Evolutionary conservation across 345 rosid genomes (phyloP).

Genomic region (Gossypium mustelinum): DNA sequence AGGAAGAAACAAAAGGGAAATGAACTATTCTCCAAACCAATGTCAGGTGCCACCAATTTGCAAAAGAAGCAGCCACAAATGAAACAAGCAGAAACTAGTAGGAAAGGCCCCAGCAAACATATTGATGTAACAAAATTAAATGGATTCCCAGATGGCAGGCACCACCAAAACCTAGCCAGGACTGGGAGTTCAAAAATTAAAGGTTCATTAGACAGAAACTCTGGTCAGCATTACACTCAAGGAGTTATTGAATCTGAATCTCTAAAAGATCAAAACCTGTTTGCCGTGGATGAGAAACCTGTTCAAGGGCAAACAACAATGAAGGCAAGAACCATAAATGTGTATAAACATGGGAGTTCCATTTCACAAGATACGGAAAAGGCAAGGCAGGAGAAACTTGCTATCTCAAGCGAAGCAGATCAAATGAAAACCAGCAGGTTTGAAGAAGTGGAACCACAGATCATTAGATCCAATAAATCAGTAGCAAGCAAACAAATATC

Average conservation of each 20-base stretch:
- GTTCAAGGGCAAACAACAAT: constrained; percentile 19
- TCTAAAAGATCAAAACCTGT: constrained; percentile 15
- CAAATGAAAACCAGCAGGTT: constrained; percentile 23
- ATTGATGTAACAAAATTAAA: constrained; percentile 21
- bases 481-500: constrained; percentile 25
- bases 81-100: constrained; percentile 33
- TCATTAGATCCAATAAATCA: constrained; percentile 23
- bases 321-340: constrained; percentile 28
- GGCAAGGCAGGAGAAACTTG: constrained; percentile 28
- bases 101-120: constrained; percentile 29
- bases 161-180: constrained; percentile 17
- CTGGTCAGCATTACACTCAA: constrained; percentile 12
- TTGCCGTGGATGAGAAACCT: constrained; percentile 28
- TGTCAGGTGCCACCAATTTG: constrained; percentile 21
- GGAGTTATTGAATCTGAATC: constrained; percentile 26
- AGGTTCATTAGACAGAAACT: constrained; percentile 20
- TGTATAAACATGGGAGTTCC: constrained; percentile 27
- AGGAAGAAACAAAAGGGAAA: constrained; percentile 26
- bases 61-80: constrained; percentile 29
- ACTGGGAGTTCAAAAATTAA: constrained; percentile 21
- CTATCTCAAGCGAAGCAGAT: constrained; percentile 26
- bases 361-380: constrained; percentile 33
- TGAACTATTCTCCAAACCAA: constrained; percentile 25
- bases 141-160: constrained; percentile 19
- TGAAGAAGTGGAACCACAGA: constrained; percentile 31